Evolutionary conservation across 805 yeast species (phyloP).

Genomic region (Cyberlindnera samutprakarnensis): DNA sequence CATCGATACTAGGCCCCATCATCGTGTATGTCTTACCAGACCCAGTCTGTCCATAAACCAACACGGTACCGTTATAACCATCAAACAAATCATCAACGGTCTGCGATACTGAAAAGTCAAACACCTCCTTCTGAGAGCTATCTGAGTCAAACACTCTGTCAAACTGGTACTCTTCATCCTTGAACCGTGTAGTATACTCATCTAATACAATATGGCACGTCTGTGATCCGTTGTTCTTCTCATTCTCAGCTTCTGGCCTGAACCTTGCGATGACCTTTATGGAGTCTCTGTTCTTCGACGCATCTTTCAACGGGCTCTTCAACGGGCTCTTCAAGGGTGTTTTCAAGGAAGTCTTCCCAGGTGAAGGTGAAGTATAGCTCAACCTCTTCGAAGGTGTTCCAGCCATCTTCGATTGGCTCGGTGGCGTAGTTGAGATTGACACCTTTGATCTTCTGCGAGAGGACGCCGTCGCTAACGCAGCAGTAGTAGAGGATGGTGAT

Average conservation of each 20-base stretch:
- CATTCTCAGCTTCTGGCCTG: constrained; percentile 46
- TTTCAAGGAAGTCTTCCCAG: background rate
- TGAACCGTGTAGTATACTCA: constrained; percentile 7
- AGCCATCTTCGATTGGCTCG: too few relatives aligned
- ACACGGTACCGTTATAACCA: constrained; percentile 73
- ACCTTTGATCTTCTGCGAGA: too few relatives aligned
- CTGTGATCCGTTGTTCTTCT: constrained; percentile 12
- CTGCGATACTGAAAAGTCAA: constrained; percentile 48
- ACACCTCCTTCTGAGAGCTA: constrained; percentile 49
- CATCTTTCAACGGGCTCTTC: background rate
- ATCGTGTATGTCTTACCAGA: constrained; percentile 72
- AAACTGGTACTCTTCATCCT: constrained; percentile 39
- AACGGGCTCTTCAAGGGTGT: background rate
- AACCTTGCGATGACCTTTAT: constrained; percentile 69
- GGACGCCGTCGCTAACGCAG: too few relatives aligned
- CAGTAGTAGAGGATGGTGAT: too few relatives aligned
- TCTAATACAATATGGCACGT: constrained; percentile 5
- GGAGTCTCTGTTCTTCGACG: constrained; percentile 20
- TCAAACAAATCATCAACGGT: constrained; percentile 62
- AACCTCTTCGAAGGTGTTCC: too few relatives aligned
- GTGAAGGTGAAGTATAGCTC: background rate
- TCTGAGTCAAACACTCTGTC: constrained; percentile 54
- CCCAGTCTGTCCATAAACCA: constrained; percentile 78
- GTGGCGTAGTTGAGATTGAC: too few relatives aligned
- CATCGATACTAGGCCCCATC: constrained; percentile 48